Conservation (phyloP, 768 basidiomycete genomes). For the Clavaria fumosa region DNA sequence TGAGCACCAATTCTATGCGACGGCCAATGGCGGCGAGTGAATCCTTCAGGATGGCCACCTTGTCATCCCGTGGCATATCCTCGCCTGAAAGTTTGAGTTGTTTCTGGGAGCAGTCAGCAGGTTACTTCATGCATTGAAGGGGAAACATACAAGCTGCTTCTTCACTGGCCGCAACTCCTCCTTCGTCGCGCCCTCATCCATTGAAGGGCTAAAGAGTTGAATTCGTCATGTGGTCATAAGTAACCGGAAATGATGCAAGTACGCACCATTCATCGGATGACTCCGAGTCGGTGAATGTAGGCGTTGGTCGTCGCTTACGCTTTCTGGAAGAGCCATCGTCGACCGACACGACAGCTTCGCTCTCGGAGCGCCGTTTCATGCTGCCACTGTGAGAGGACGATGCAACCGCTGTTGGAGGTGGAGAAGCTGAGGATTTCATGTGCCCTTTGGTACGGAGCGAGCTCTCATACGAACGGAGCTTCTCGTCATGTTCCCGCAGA, state of each 20-base stretch:
- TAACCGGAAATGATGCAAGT: slow-evolving; percentile 1
- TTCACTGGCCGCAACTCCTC: slow-evolving; percentile 94
- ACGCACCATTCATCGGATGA: slow-evolving; percentile 84
- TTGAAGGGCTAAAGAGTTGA: slow-evolving; percentile 53
- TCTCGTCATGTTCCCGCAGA: slow-evolving; percentile 79
- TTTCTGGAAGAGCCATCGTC: slow-evolving; percentile 57
- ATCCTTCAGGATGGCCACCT: slow-evolving; percentile 90
- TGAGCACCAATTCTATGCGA: slow-evolving; percentile 76
- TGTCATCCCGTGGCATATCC: slow-evolving; percentile 88
- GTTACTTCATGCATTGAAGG: not conserved
- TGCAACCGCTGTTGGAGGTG: slow-evolving; percentile 55
- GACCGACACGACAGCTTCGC: slow-evolving; percentile 70
- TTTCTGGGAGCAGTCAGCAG: slow-evolving; percentile 41
- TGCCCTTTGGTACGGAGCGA: slow-evolving; percentile 58
- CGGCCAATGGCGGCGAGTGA: slow-evolving; percentile 87
- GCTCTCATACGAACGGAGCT: slow-evolving; percentile 76
- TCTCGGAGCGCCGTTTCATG: slow-evolving; percentile 68
- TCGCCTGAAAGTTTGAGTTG: slow-evolving; percentile 88
- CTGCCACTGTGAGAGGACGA: slow-evolving; percentile 48
- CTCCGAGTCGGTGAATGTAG: slow-evolving; percentile 90
- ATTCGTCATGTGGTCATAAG: slow-evolving; percentile 6
- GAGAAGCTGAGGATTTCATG: slow-evolving; percentile 57
- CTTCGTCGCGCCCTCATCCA: slow-evolving; percentile 89
- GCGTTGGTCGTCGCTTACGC: slow-evolving; percentile 87
- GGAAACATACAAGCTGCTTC: slow-evolving; percentile 65